Conservation (phyloP, 176 grass and related monocot genomes). For the Oryza longistaminata region DNA sequence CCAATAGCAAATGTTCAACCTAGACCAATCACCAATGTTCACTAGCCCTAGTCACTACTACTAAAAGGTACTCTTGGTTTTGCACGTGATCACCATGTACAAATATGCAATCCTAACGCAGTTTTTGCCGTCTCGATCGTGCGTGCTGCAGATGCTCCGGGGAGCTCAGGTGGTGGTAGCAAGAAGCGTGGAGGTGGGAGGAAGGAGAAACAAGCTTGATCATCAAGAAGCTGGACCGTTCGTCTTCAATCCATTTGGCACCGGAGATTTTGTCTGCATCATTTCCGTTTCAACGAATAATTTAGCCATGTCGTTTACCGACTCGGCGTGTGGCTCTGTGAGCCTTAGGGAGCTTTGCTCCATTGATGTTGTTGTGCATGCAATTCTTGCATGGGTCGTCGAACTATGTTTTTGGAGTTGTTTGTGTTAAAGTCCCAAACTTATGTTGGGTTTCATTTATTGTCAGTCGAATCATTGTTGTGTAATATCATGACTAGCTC, state of each 20-base stretch:
- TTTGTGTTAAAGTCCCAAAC: not conserved
- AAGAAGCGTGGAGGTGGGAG: not conserved
- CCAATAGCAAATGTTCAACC: slow-evolving; percentile 28
- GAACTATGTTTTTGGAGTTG: not conserved
- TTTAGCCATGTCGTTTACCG: not conserved
- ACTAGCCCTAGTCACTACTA: not conserved
- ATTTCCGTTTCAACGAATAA: not conserved
- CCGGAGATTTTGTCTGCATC: not conserved
- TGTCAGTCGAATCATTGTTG: not conserved
- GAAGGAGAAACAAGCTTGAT: not conserved
- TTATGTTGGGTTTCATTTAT: not conserved
- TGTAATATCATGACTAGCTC: not conserved
- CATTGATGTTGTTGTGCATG: not conserved
- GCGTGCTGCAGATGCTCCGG: not conserved
- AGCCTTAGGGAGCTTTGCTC: not conserved
- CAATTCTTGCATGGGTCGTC: not conserved
- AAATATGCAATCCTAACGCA: not conserved
- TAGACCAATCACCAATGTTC: slow-evolving; percentile 1
- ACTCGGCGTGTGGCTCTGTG: not conserved
- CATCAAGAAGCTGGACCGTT: not conserved
- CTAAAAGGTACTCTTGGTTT: not conserved
- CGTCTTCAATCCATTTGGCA: too few species aligned
- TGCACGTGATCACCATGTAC: not conserved
- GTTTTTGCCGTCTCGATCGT: not conserved
- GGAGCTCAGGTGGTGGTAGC: not conserved